Conservation (phyloP, 176 grass and related monocot species). For the Tuctoria greenei region DNA sequence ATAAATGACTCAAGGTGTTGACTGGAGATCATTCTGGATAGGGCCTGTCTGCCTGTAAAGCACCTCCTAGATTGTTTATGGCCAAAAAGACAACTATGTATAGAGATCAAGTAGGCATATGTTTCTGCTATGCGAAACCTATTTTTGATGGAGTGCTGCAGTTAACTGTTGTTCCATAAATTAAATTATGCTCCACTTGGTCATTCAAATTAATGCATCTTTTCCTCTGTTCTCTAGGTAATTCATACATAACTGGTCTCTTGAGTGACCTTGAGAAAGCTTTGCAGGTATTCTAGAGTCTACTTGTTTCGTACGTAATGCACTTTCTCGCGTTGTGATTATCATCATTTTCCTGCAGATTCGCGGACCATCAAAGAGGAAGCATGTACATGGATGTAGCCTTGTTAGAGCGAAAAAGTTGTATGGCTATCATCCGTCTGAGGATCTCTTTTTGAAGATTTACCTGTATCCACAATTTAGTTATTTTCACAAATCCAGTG, state of each 20-base stretch:
- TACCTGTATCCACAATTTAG: conserved; percentile 79
- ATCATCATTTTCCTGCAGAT: conserved; percentile 47
- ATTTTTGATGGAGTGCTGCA: neutral
- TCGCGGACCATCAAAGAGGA: conserved; percentile 59
- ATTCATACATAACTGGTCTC: conserved; percentile 63
- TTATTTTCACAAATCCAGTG: conserved; percentile 13
- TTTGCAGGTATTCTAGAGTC: conserved; percentile 64
- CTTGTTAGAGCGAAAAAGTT: conserved; percentile 93
- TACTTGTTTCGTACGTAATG: conserved; percentile 30
- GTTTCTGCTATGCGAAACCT: neutral
- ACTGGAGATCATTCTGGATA: neutral
- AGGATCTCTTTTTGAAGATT: conserved; percentile 90
- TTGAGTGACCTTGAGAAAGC: conserved; percentile 83
- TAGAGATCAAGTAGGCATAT: conserved; percentile 3
- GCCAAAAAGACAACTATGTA: neutral
- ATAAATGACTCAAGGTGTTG: neutral
- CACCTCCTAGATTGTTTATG: conserved; percentile 2
- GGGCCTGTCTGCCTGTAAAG: neutral
- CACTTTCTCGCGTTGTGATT: conserved; percentile 22
- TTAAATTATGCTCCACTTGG: neutral
- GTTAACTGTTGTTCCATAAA: neutral
- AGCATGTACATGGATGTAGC: conserved; percentile 83
- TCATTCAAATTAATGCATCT: conserved; percentile 28
- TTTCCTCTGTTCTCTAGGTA: conserved; percentile 58
- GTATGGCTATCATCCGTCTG: conserved; percentile 77